Conservation (phyloP, 805 yeast species). For the Brettanomyces bruxellensis region DNA sequence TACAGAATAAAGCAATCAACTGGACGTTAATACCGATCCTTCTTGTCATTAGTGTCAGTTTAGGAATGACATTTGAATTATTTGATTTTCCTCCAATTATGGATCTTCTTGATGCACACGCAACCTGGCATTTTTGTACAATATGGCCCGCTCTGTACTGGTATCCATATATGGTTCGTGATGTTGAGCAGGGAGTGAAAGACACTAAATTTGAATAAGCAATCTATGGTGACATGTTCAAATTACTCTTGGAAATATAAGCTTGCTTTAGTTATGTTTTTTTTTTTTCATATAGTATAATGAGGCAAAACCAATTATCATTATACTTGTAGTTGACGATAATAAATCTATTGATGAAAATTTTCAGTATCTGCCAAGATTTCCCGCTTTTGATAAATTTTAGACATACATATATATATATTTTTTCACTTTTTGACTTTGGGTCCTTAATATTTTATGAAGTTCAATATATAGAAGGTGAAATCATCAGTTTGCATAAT, state of each 20-base stretch:
- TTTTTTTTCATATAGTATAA: background rate
- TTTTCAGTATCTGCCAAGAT: background rate
- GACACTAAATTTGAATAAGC: slow-evolving; percentile 18
- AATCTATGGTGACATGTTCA: background rate
- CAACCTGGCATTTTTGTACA: slow-evolving; percentile 89
- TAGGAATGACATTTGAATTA: slow-evolving; percentile 84
- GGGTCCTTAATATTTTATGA: no score
- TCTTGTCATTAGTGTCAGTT: slow-evolving; percentile 42
- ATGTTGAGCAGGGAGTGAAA: slow-evolving; percentile 27
- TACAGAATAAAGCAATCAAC: slow-evolving; percentile 19
- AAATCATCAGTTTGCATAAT: no score
- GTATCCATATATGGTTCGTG: slow-evolving; percentile 51
- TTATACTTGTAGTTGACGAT: no score
- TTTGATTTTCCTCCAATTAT: slow-evolving; percentile 77
- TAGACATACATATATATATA: no score
- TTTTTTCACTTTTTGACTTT: no score
- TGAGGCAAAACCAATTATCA: no score
- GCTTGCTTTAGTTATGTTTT: background rate
- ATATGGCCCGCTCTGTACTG: slow-evolving; percentile 70
- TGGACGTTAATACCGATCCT: slow-evolving; percentile 46
- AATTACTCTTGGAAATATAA: background rate
- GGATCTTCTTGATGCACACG: slow-evolving; percentile 79
- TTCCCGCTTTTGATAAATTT: no score
- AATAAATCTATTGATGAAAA: background rate
- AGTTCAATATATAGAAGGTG: no score